A percentile compares a stretch with the other conserved stretches of the same genome.
Conservation (phyloP, 768 basidiomycete genomes). For the Boletus rubropictus region DNA sequence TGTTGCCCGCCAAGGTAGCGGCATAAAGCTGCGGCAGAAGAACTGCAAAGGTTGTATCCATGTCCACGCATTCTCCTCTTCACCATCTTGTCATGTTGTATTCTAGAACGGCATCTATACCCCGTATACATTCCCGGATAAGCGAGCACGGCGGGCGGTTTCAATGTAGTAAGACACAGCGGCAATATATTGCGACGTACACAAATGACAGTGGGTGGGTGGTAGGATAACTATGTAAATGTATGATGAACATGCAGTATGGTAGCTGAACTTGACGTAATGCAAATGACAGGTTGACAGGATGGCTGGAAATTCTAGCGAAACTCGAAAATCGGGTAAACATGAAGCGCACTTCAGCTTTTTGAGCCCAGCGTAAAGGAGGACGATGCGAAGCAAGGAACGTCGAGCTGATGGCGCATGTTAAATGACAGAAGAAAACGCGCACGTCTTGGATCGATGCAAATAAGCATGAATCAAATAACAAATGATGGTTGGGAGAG, state of each 20-base stretch:
- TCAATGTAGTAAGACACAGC: slow-evolving; percentile 13
- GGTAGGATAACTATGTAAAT: slow-evolving; percentile 16
- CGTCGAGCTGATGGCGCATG: slow-evolving; percentile 22
- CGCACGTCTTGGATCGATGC: slow-evolving; percentile 27
- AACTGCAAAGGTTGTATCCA: slow-evolving; percentile 4
- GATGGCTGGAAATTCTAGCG: slow-evolving; percentile 26
- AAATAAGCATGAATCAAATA: slow-evolving; percentile 34
- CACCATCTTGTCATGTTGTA: slow-evolving; percentile 15
- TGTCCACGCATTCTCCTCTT: slow-evolving; percentile 9
- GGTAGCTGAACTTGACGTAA: slow-evolving; percentile 19
- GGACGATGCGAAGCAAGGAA: slow-evolving; percentile 19
- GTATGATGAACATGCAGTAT: slow-evolving; percentile 21
- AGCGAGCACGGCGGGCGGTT: not conserved
- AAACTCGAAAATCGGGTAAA: slow-evolving; percentile 16
- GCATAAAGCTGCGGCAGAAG: slow-evolving; percentile 1
- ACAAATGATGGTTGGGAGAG: slow-evolving; percentile 23
- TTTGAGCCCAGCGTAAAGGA: slow-evolving; percentile 18
- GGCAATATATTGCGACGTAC: slow-evolving; percentile 27
- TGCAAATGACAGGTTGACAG: slow-evolving; percentile 23
- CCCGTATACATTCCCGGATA: slow-evolving; percentile 4
- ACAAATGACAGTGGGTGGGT: slow-evolving; percentile 29
- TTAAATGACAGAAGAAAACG: slow-evolving; percentile 29
- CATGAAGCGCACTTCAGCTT: slow-evolving; percentile 28
- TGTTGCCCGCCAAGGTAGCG: slow-evolving; percentile 20
- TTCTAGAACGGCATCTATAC: slow-evolving; percentile 18